These are phyloP conservation scores for Trichoderma gamsii DNA, from an alignment of 495 filamentous ascomycete species.

Conservation along the genomic window DNA sequence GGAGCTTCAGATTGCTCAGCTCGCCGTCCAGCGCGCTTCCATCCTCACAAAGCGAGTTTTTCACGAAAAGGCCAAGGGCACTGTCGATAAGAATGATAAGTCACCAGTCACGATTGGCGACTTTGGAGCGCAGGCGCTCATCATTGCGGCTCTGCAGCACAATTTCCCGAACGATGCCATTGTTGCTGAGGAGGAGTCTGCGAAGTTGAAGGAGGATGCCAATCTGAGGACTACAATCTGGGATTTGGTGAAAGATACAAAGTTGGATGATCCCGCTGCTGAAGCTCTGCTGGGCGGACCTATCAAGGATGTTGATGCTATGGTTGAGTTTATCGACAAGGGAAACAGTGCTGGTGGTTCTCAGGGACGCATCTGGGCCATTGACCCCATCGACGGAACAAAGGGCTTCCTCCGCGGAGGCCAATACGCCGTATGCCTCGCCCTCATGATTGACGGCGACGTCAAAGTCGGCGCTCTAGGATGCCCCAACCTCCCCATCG, in stretches of 20 bases:
- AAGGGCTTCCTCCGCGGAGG: constrained; percentile 96
- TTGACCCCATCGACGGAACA: constrained; percentile 97
- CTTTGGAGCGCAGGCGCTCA: constrained; percentile 94
- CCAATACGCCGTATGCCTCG: constrained; percentile 94
- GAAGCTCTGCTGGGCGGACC: constrained; percentile 62
- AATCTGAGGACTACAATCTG: constrained; percentile 68
- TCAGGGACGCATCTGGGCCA: constrained; percentile 85
- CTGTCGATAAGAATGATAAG: constrained; percentile 85
- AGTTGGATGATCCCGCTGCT: constrained; percentile 62
- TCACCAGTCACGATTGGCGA: constrained; percentile 97
- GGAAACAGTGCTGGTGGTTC: constrained; percentile 75
- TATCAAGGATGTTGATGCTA: constrained; percentile 59
- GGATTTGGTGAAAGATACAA: constrained; percentile 66
- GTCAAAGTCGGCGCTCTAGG: constrained; percentile 91
- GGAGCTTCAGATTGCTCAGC: constrained; percentile 79
- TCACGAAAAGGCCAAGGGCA: constrained; percentile 85
- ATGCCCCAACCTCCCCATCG: constrained; percentile 88
- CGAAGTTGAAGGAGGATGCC: constrained; percentile 61
- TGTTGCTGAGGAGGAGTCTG: constrained; percentile 91
- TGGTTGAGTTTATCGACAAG: constrained; percentile 81
- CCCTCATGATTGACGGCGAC: constrained; percentile 85
- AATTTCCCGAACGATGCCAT: constrained; percentile 89
- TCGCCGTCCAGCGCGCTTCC: constrained; percentile 85
- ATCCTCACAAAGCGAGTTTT: constrained; percentile 90
- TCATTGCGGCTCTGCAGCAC: constrained; percentile 80